Evolutionary conservation across 2,329 filamentous ascomycete genomes (phyloP), one percentile per base, ranked within the genome.

Genomic region (Zasmidium angulare): DNA sequence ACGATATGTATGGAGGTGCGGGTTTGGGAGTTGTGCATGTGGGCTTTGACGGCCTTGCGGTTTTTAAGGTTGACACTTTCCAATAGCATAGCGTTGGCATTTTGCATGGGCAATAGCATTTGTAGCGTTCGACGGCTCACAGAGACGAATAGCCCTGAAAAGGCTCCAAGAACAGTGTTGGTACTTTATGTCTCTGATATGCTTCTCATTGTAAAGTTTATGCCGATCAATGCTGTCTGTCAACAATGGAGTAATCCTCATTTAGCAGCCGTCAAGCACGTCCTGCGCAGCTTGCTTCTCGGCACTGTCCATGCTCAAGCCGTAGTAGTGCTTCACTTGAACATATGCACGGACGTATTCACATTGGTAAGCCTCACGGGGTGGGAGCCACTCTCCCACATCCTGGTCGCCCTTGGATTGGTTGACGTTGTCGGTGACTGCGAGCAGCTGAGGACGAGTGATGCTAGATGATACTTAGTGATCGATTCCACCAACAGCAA

Each of bases 351-450:
- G 82, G 14, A 90, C 88, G 70, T 96, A 95, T 24, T 84, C 88
- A 82, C 91, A 95, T 74, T 90, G 84, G 76, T 90, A 93, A 63
- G 79, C 81, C 19, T 74, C 79, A 78, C 90, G 76, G 0, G 87
- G 82, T 12, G 89, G 91, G 78, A 91, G 88, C 90, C 90, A 96
- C 11, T 77, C 73, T 69, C 93, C 90, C 0, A 90, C 89, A 55
- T 86, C 86, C 65, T 81, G 77, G 73, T 92, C 89, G n/a, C 89
- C 78, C 80, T 93, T 95, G 31, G 78, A 65, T 67, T 86, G 79
- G 77, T 96, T 96, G 66, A 91, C 86, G 56, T 83, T 85, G 72
- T 90, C 88, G 2, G 90, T 93, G 9, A 95, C 89, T 31, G 90
- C 88, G 76, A 90, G 83, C 26, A 95, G 82, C 77, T 95, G 90